Evolutionary conservation across 305 asterid genomes (phyloP).

Genomic region (Fraxinus dipetala): DNA sequence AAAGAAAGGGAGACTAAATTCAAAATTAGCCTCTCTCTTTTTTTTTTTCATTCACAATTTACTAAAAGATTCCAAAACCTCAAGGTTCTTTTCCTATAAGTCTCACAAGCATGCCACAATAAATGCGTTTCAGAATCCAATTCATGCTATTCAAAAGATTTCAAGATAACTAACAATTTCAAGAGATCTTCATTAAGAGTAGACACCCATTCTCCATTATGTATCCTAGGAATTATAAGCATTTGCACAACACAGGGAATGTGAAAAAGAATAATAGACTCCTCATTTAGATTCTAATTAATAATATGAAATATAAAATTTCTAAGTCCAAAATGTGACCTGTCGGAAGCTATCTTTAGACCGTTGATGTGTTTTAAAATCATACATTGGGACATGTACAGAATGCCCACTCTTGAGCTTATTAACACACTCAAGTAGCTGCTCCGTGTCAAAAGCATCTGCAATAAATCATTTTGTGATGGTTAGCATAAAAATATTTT

Average conservation of each 20-base stretch:
- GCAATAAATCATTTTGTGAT: conserved; percentile 25
- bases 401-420: conserved; percentile 64
- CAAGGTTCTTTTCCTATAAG: background rate
- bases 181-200: background rate
- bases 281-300: conserved; percentile 14
- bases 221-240: background rate
- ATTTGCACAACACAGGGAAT: background rate
- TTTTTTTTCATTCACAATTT: background rate
- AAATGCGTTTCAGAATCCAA: background rate
- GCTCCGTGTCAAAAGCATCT: conserved; percentile 99
- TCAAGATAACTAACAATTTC: background rate
- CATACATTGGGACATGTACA: conserved; percentile 89
- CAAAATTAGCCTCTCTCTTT: background rate
- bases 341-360: conserved; percentile 79
- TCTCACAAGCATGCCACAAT: background rate
- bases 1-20: background rate
- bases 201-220: background rate
- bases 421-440: conserved; percentile 82
- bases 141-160: background rate
- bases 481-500: conserved; percentile 4
- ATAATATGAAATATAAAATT: background rate
- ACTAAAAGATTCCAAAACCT: background rate
- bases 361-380: conserved; percentile 92
- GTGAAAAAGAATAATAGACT: background rate
- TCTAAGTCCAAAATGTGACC: conserved; percentile 35